Evolutionary conservation across 208 protist species (phyloP).

Genomic region (Leishmania lainsoni): DNA sequence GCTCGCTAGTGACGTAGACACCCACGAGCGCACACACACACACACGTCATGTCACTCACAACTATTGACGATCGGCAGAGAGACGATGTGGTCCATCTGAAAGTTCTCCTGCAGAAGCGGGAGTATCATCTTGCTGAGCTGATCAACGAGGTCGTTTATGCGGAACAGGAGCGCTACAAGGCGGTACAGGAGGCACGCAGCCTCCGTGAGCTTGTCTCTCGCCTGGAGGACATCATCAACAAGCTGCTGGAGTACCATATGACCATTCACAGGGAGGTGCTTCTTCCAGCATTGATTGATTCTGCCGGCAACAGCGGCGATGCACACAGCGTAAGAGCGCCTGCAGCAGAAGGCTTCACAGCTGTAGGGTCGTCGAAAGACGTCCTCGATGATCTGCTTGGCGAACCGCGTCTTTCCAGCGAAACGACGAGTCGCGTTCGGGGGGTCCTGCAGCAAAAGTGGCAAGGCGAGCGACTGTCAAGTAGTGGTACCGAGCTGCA

Average conservation of each 20-base stretch:
- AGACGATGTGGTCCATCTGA: slow-evolving; percentile 33
- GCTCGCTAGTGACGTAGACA: not conserved
- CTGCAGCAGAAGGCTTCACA: slow-evolving; percentile 2
- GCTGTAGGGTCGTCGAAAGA: slow-evolving; percentile 6
- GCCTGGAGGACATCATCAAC: slow-evolving; percentile 46
- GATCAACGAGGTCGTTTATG: slow-evolving; percentile 77
- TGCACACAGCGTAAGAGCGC: not conserved
- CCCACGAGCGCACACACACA: not conserved
- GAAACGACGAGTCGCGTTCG: slow-evolving; percentile 37
- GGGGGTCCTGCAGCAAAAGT: slow-evolving; percentile 22
- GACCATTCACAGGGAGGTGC: slow-evolving; percentile 49
- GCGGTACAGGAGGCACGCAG: slow-evolving; percentile 24
- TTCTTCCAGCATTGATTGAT: slow-evolving; percentile 38
- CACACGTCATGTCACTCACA: slow-evolving; percentile 20
- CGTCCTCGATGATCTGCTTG: slow-evolving; percentile 29
- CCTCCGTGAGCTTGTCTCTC: slow-evolving; percentile 30
- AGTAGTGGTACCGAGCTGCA: not conserved
- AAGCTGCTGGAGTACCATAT: slow-evolving; percentile 57
- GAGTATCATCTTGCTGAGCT: slow-evolving; percentile 80
- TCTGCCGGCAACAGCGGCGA: not conserved
- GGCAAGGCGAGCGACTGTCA: not conserved
- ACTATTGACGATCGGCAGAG: not conserved
- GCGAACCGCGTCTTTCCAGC: slow-evolving; percentile 30
- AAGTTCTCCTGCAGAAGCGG: slow-evolving; percentile 51
- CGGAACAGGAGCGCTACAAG: slow-evolving; percentile 49